phyloP scores from a whole-genome alignment of 345 rosid genomes.

The Melaleuca alternifolia region DNA sequence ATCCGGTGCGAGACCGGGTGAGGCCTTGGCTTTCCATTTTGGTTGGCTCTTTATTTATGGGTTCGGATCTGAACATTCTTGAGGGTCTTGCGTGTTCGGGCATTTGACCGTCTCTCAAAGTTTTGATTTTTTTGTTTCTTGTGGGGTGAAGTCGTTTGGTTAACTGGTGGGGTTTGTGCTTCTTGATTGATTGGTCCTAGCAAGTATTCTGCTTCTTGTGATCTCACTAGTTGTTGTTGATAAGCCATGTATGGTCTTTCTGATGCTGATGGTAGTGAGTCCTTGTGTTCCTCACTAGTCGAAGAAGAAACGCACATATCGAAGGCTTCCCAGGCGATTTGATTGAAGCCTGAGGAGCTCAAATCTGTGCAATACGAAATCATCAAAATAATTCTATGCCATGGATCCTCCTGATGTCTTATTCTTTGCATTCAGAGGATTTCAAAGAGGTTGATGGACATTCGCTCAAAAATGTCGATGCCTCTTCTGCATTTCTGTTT shows the following conservation, averaged over 20 bases:
- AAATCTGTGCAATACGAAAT: not conserved
- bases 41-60: not conserved
- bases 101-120: not conserved
- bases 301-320: not conserved
- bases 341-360: not conserved
- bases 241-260: not conserved
- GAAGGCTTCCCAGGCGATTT: not conserved
- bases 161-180: not conserved
- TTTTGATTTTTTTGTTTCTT: not conserved
- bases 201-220: not conserved
- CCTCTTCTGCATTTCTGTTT: not conserved
- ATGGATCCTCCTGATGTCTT: not conserved
- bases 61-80: not conserved
- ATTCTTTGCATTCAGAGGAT: not conserved
- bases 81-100: not conserved
- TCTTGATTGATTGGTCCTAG: not conserved
- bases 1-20: not conserved
- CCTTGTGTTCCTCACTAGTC: not conserved
- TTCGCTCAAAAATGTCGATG: not conserved
- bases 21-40: not conserved
- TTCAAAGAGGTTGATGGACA: not conserved
- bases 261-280: not conserved
- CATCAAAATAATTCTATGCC: not conserved
- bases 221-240: not conserved
- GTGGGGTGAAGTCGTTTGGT: not conserved